Evolutionary conservation across 306 rosid genomes (phyloP), one percentile per base, ranked within the genome.

Genomic region (Sesbania bispinosa): DNA sequence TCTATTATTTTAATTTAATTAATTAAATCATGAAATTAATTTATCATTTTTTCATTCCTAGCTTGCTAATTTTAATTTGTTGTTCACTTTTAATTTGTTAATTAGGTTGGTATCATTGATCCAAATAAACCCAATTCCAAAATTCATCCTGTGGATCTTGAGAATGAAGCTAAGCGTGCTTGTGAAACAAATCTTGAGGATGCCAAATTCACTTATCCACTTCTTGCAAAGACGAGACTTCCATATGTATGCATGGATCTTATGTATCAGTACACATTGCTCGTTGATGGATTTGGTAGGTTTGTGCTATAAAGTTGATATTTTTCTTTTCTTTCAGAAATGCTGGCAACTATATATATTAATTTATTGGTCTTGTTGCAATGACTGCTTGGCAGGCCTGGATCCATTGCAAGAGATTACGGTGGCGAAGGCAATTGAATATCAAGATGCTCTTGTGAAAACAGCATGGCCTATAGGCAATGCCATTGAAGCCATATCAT

Each of bases 401-500:
- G 79, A 88, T 77, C 96, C 88, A 0, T 77, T 69, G 87, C 85
- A 86, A 62, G 80, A 86, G 75, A 81, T 90, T 32, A 88, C 92
- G 16, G 69, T 84, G 85, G 88, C 85, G 75, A 64, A 71, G 60
- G 8, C 84, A 76, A 86, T 90, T 32, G 27, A 74, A 36, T 90
- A 90, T 41, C 48, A 65, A 1, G 83, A 80, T n/a, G 67, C 85
- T 75, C 32, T 65, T 39, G 88, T 90, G 29, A 89, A 86, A 71
- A 83, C 88, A 10, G 86, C 89, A 20, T 88, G 96, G 96, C 87
- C 96, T 9, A 77, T 90, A 20, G 96, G 93, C 63, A 87, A 88
- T 30, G 96, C 96, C 64, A 90, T 90, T 7, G 96, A 90, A 78
- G 93, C 93, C 9, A 82, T 88, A 18, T 90, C 93, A 21, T 29